phyloP scores from a whole-genome alignment of 2,329 filamentous ascomycete genomes.

The Domatiomyces catenatus region DNA sequence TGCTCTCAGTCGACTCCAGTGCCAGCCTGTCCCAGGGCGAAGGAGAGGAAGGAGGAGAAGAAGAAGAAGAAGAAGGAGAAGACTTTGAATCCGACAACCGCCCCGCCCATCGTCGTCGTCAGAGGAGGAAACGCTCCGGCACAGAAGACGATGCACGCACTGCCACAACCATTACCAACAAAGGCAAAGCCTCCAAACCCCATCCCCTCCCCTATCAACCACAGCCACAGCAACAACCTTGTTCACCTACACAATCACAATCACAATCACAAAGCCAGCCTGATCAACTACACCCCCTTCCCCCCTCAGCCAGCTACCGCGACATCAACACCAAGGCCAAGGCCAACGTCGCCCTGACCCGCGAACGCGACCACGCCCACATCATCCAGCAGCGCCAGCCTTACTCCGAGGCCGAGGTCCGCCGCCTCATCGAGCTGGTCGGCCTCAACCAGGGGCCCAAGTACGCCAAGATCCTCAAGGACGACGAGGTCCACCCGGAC shows the following conservation, averaged over 20 bases:
- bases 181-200: background rate
- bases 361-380: background rate
- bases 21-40: background rate
- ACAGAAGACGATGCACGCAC: no score
- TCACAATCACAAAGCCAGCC: background rate
- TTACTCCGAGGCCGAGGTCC: slow-evolving; percentile 28
- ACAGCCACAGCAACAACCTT: background rate
- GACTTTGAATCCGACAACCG: background rate
- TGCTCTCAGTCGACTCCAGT: background rate
- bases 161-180: background rate
- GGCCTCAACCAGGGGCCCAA: slow-evolving; percentile 25
- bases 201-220: background rate
- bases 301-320: background rate
- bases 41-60: background rate
- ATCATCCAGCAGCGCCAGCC: slow-evolving; percentile 9
- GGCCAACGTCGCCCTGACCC: background rate
- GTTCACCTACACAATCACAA: background rate
- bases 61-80: slow-evolving; percentile 1
- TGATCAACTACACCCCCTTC: background rate
- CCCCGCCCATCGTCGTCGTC: background rate
- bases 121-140: background rate
- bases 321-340: background rate
- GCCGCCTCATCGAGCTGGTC: slow-evolving; percentile 36
- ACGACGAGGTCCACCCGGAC: slow-evolving; percentile 19
- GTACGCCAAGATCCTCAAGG: slow-evolving; percentile 33